Percentiles rank a stretch among this genome's conserved stretches.
Conservation (phyloP, 176 grass and related monocot genomes). For the Carex parvula region DNA sequence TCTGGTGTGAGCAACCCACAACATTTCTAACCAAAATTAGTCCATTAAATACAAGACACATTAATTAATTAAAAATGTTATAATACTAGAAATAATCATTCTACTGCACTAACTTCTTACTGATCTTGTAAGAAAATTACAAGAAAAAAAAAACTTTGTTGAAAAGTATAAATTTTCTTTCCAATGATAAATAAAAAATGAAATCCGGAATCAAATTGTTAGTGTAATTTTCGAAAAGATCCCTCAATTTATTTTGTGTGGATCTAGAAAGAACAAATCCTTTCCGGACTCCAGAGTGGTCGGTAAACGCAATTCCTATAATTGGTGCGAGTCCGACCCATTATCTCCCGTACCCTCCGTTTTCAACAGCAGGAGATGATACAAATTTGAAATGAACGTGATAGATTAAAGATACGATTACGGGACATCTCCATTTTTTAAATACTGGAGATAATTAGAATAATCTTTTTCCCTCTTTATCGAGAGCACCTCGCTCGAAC, state of each 20-base stretch:
- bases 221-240: neutral
- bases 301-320: conserved; percentile 32
- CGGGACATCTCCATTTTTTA: neutral
- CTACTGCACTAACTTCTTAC: neutral
- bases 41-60: neutral
- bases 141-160: too few relatives aligned
- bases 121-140: neutral
- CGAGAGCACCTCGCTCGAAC: neutral
- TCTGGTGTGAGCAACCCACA: neutral
- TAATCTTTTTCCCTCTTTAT: conserved; percentile 14
- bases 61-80: neutral
- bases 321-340: conserved; percentile 22
- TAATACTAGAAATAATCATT: too few relatives aligned
- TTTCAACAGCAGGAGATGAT: neutral
- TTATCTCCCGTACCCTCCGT: neutral
- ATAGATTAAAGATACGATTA: neutral
- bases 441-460: neutral
- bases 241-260: neutral
- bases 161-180: neutral
- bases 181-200: neutral
- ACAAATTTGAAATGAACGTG: conserved; percentile 16
- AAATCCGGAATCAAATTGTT: neutral
- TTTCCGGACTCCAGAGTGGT: conserved; percentile 24
- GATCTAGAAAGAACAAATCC: neutral
- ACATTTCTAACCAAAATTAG: neutral